Evolutionary conservation across 306 rosid species (phyloP).

Genomic region (Rubus parviflorus): DNA sequence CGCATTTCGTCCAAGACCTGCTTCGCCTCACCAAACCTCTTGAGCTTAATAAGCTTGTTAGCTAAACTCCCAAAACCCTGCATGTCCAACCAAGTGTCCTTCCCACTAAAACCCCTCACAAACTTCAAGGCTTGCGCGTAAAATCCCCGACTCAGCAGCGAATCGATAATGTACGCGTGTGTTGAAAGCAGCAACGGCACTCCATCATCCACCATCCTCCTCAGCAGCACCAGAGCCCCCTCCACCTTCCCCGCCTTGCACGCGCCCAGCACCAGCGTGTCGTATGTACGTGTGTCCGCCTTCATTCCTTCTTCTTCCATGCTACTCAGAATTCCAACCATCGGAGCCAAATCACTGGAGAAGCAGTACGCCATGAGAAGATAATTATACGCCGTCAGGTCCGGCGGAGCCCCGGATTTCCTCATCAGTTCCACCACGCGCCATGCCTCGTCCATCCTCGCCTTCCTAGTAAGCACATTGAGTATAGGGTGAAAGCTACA

Average conservation of each 20-base stretch:
- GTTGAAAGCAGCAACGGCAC: slow-evolving; percentile 42
- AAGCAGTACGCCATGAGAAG: slow-evolving; percentile 38
- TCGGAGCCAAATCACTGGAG: slow-evolving; percentile 30
- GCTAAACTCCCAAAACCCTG: slow-evolving; percentile 47
- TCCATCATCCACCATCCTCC: slow-evolving; percentile 68
- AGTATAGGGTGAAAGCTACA: slow-evolving; percentile 45
- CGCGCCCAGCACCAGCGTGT: slow-evolving; percentile 62
- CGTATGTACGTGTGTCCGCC: slow-evolving; percentile 45
- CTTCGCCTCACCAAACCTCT: slow-evolving; percentile 38
- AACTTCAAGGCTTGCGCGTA: slow-evolving; percentile 39
- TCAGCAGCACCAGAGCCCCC: slow-evolving; percentile 51
- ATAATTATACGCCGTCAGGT: slow-evolving; percentile 35
- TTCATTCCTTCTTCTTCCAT: slow-evolving; percentile 40
- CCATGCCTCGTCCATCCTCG: slow-evolving; percentile 35
- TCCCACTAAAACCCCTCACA: slow-evolving; percentile 43
- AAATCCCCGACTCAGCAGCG: slow-evolving; percentile 28
- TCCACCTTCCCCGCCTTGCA: slow-evolving; percentile 52
- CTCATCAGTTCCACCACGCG: slow-evolving; percentile 44
- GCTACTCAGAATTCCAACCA: slow-evolving; percentile 31
- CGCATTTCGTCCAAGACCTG: slow-evolving; percentile 51
- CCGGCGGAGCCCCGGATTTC: slow-evolving; percentile 26
- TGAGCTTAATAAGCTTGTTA: slow-evolving; percentile 31
- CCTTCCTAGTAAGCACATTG: slow-evolving; percentile 29
- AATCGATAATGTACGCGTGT: slow-evolving; percentile 36
- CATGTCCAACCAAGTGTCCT: slow-evolving; percentile 41